phyloP scores from a whole-genome alignment of 352 stramenopile species.

The Globisporangium acanthophoron region DNA sequence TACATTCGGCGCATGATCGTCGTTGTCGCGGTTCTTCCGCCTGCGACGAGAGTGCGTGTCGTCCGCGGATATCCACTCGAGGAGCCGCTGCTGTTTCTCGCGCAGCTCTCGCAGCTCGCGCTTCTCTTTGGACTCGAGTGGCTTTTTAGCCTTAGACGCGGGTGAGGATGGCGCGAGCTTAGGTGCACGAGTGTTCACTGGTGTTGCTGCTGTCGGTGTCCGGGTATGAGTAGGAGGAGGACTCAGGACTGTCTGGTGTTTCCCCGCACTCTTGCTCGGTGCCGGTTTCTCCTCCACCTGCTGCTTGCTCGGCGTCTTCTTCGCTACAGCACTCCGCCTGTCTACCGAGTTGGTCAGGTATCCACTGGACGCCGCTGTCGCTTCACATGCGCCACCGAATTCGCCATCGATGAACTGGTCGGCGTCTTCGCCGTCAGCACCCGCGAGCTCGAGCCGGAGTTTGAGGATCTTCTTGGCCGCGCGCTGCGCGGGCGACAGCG shows the following conservation, averaged over 20 bases:
- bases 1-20: background rate
- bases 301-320: background rate
- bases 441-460: constrained; percentile 32
- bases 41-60: constrained; percentile 8
- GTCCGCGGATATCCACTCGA: constrained; percentile 10
- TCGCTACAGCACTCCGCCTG: too few species aligned
- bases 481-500: constrained; percentile 38
- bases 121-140: background rate
- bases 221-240: background rate
- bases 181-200: too few species aligned
- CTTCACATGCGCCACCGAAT: too few species aligned
- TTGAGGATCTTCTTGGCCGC: constrained; percentile 50
- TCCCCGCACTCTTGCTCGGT: too few species aligned
- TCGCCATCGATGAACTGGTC: background rate
- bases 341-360: too few species aligned
- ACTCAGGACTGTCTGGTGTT: background rate
- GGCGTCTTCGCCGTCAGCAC: background rate
- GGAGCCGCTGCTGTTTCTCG: constrained; percentile 10
- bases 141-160: constrained; percentile 1
- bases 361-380: too few species aligned
- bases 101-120: constrained; percentile 10
- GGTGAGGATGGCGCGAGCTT: background rate
- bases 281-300: background rate
- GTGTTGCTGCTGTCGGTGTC: background rate
- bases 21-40: background rate